phyloP scores from a whole-genome alignment of 768 basidiomycete species.

The Amanita exitialis region DNA sequence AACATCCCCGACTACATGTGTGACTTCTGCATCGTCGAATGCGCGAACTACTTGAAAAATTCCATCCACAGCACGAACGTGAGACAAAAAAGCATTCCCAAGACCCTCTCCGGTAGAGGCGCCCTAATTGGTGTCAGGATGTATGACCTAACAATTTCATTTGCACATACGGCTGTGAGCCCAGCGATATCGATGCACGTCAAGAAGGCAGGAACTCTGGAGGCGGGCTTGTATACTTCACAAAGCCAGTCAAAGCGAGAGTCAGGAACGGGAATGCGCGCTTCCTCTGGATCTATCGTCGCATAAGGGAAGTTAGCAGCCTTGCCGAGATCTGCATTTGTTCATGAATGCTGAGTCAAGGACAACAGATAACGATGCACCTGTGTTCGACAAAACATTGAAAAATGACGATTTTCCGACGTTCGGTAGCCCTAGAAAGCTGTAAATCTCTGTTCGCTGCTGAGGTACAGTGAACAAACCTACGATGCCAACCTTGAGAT shows the following conservation, averaged over 20 bases:
- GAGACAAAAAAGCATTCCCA: constrained; percentile 94
- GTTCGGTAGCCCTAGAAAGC: constrained; percentile 70
- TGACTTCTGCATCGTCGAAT: constrained; percentile 99
- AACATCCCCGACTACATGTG: constrained; percentile 97
- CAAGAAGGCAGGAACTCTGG: constrained; percentile 85
- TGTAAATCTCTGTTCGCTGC: constrained; percentile 13
- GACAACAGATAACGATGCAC: constrained; percentile 27
- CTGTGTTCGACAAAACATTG: constrained; percentile 89
- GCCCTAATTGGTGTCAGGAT: constrained; percentile 37
- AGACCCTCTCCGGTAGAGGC: constrained; percentile 97
- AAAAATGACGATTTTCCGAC: constrained; percentile 99
- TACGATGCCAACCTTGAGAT: constrained; percentile 98
- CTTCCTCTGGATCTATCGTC: constrained; percentile 89
- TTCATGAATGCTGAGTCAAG: not conserved
- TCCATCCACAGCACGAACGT: constrained; percentile 96
- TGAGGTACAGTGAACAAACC: constrained; percentile 42
- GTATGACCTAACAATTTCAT: not conserved
- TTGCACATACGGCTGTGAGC: constrained; percentile 68
- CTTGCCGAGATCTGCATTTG: constrained; percentile 69
- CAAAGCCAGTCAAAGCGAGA: constrained; percentile 91
- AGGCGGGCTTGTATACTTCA: constrained; percentile 81
- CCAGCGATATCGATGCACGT: constrained; percentile 99
- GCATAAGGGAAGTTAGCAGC: constrained; percentile 98
- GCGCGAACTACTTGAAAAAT: constrained; percentile 98
- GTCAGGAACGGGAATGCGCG: constrained; percentile 94